Base-by-base conservation (phyloP, 768 basidiomycete species). In the Suillus tomentosus region DNA sequence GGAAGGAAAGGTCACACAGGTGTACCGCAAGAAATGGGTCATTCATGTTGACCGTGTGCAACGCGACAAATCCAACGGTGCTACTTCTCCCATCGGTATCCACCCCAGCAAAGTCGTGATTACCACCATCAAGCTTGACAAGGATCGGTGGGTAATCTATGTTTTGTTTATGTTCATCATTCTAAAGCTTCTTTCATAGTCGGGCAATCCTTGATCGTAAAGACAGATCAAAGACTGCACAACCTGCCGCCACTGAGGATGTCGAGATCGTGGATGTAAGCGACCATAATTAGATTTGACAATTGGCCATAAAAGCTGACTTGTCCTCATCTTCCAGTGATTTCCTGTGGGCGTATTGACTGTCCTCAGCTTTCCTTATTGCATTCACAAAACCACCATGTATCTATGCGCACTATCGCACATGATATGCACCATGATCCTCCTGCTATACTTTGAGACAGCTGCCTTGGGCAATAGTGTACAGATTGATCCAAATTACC, bases 21-120 rank as follows among this genome's bases (percentile, higher is more conserved):
- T 98, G 68, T 96, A 96, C 86, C 92, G 96, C 78, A 96, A 96
- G 89, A 96, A 96, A 80, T 99, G 94, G 92, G 94, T 98, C 62
- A 91, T 99, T 79, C 91, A 98, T 81, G 92, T 99, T 75, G 96
- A 99, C 80, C 94, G 96, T 76, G 95, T 99, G 62, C 90, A 92
- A 79, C 88, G 95, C 70, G 96, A 99, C 84, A 98, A 98, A 81
- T 94, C 94, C 69, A 97, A 96, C 76, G 96, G 97, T 68, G 90
- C 95, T 65, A 88, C 95, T 62, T 87, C 91, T 64, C 92, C 92
- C 73, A 95, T 99, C 72, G 95, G 95, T 70, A 88, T 99, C 71
- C 91, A 96, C 84, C 95, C 96, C 64, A 94, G 91, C 83, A 99
- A 97, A 77, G 95, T 98, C 61, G 92, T 96, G 67, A 94, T 99